These are phyloP conservation scores for Paraleonurus japonicus DNA, from an alignment of 257 asterid genomes.

Conservation along the genomic window DNA sequence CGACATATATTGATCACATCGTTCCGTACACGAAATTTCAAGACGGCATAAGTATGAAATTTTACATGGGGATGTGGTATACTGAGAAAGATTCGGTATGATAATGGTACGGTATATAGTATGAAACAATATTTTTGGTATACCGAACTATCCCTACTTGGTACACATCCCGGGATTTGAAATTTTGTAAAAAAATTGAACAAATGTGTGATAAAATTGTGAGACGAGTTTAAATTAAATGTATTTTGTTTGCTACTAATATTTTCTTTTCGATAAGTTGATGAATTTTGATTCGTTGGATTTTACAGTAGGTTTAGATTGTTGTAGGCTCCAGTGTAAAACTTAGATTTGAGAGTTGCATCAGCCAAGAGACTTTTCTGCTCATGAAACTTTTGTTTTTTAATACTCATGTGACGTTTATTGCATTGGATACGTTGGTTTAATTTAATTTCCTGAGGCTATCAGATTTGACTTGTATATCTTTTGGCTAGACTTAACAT, in stretches of 20 bases:
- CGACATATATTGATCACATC: no score
- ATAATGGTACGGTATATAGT: no score
- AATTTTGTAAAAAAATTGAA: no score
- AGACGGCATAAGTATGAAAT: no score
- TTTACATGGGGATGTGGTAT: no score
- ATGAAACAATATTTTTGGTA: no score
- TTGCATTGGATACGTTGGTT: constrained; percentile 15
- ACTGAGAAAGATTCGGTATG: no score
- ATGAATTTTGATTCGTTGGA: not conserved
- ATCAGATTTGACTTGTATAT: not conserved
- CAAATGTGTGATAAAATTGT: no score
- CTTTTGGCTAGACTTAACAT: not conserved
- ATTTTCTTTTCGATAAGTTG: no score
- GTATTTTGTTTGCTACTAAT: not conserved
- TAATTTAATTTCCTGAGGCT: not conserved
- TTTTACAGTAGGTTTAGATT: not conserved
- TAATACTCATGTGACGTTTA: not conserved
- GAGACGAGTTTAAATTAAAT: not conserved
- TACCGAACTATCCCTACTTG: no score
- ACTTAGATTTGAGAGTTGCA: not conserved
- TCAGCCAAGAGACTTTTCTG: not conserved
- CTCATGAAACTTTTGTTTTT: not conserved
- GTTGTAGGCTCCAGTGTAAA: not conserved
- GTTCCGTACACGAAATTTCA: no score
- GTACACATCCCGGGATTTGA: no score